A percentile compares a stretch with the other conserved stretches of the same genome.
Evolutionary conservation across 75 land plant genomes (phyloP).

Genomic region (Cunninghamia lanceolata): DNA sequence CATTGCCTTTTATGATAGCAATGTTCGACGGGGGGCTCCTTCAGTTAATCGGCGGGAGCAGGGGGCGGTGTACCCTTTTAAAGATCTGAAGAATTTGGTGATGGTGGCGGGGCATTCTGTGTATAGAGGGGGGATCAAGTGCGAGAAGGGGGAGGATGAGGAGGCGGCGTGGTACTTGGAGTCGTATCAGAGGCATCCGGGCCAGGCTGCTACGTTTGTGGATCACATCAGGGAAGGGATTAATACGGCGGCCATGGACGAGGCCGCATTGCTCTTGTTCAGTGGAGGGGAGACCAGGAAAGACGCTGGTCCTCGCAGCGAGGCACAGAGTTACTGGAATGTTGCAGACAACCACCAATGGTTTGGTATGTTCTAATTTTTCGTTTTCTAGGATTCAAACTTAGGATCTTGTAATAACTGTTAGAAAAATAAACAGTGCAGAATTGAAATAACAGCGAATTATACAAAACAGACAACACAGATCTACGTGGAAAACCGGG

Average conservation of each 20-base stretch:
- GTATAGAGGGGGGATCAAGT: constrained; percentile 51
- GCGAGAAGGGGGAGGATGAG: constrained; percentile 63
- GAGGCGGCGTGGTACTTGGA: constrained; percentile 92
- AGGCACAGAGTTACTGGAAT: constrained; percentile 96
- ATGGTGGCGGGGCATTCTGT: constrained; percentile 99
- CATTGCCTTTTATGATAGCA: background rate
- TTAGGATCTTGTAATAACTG: too few species aligned
- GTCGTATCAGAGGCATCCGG: constrained; percentile 84
- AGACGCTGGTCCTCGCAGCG: constrained; percentile 97
- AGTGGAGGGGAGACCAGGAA: constrained; percentile 97
- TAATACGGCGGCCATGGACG: constrained; percentile 50
- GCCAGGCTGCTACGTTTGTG: constrained; percentile 85
- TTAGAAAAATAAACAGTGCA: too few species aligned
- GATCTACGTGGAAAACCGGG: too few species aligned
- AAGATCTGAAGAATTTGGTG: constrained; percentile 59
- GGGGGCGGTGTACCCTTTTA: constrained; percentile 37
- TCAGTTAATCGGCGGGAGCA: background rate
- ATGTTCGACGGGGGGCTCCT: background rate
- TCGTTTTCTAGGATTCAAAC: background rate
- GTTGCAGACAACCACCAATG: constrained; percentile 85
- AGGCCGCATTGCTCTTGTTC: constrained; percentile 75
- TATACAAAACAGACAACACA: too few species aligned
- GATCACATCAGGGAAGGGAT: constrained; percentile 72
- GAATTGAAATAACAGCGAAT: too few species aligned
- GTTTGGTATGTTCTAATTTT: constrained; percentile 61